Evolutionary conservation across 169 alveolate species (phyloP).

Genomic region (Babesia bovis): DNA sequence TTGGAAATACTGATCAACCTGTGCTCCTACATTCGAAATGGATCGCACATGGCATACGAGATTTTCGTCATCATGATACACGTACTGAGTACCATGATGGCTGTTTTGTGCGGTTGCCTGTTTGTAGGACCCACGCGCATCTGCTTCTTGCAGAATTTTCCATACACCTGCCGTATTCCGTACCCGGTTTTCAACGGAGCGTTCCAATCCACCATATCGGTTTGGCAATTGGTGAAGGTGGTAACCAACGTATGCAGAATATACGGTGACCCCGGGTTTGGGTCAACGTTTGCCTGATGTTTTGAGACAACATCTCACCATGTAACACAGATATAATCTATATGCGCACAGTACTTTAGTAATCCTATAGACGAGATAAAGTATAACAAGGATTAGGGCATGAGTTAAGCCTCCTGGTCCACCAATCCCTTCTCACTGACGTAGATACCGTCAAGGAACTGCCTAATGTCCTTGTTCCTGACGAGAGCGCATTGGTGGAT

Average conservation of each 20-base stretch:
- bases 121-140: constrained; percentile 84
- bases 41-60: constrained; percentile 77
- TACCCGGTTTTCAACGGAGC: constrained; percentile 82
- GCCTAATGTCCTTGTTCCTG: constrained; percentile 97
- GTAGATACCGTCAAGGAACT: constrained; percentile 99
- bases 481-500: constrained; percentile 96
- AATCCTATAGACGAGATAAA: not conserved
- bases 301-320: too few species aligned
- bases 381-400: not conserved
- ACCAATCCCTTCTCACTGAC: constrained; percentile 94
- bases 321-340: too few species aligned
- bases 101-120: constrained; percentile 83
- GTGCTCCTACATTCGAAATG: constrained; percentile 73
- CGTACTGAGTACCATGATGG: constrained; percentile 80
- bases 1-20: constrained; percentile 70
- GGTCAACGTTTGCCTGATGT: constrained; percentile 42
- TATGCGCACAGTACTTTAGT: not conserved
- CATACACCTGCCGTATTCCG: constrained; percentile 85
- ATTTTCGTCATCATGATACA: constrained; percentile 79
- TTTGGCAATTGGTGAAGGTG: constrained; percentile 83
- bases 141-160: constrained; percentile 82
- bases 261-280: constrained; percentile 70
- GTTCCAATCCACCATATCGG: constrained; percentile 79
- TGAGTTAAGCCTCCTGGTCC: constrained; percentile 59
- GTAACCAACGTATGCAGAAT: constrained; percentile 71